A percentile compares a stretch with the other conserved stretches of the same genome.
Conservation (phyloP, 1,284 basidiomycete genomes). For the Somion occarium region DNA sequence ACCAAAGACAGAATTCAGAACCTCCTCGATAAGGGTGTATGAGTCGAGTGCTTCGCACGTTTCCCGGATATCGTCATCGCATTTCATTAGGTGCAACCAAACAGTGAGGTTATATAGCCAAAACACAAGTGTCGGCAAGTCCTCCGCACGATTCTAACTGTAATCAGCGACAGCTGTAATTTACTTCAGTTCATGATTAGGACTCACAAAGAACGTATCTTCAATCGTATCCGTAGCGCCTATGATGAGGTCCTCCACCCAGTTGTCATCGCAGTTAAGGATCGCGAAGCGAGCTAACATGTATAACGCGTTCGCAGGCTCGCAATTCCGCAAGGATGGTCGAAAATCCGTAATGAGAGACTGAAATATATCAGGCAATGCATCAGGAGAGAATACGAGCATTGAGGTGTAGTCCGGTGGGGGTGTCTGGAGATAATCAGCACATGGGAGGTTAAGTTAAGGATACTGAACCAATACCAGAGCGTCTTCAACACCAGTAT, state of each 20-base stretch:
- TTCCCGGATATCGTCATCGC: conserved; percentile 71
- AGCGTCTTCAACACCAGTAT: conserved; percentile 37
- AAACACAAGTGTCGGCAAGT: conserved; percentile 84
- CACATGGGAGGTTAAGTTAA: neutral
- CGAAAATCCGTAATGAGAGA: conserved; percentile 73
- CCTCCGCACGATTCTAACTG: conserved; percentile 71
- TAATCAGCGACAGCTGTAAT: neutral
- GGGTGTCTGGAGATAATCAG: conserved; percentile 49
- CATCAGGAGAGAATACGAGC: conserved; percentile 85
- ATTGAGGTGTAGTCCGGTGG: conserved; percentile 71
- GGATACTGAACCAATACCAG: conserved; percentile 39
- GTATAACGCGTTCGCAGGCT: conserved; percentile 82
- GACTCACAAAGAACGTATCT: conserved; percentile 83
- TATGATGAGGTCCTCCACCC: conserved; percentile 90
- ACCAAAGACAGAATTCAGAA: conserved; percentile 94
- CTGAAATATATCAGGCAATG: conserved; percentile 75
- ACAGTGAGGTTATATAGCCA: conserved; percentile 93
- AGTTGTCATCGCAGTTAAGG: conserved; percentile 78
- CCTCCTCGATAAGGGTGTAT: conserved; percentile 78
- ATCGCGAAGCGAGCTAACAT: conserved; percentile 86
- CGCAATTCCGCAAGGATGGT: conserved; percentile 61
- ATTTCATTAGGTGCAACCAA: conserved; percentile 87
- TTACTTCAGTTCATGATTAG: neutral
- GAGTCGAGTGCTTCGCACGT: conserved; percentile 79
- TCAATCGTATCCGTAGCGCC: conserved; percentile 92